Percentiles rank a stretch among this genome's conserved stretches.
These are phyloP conservation scores for Parietaria judaica DNA, from an alignment of 306 rosid species.

Conservation along the genomic window DNA sequence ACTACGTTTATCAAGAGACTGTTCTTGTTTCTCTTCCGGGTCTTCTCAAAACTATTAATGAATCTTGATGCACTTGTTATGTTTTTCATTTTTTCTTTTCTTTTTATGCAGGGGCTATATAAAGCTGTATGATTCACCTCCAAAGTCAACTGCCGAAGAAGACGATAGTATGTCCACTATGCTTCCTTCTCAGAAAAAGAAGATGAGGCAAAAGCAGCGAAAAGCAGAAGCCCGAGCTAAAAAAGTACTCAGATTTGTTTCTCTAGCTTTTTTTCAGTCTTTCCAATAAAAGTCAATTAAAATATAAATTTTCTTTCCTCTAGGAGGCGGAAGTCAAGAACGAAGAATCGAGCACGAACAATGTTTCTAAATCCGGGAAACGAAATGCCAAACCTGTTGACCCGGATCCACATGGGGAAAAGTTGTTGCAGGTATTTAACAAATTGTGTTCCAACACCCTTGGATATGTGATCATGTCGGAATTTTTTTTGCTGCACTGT, in stretches of 20 bases:
- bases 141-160: constrained; percentile 67
- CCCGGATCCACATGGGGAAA: constrained; percentile 87
- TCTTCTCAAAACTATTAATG: too few relatives aligned
- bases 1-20: too few relatives aligned
- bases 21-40: too few relatives aligned
- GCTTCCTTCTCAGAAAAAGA: constrained; percentile 95
- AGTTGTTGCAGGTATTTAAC: constrained; percentile 73
- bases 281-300: constrained; percentile 14
- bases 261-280: constrained; percentile 17
- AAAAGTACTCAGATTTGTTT: constrained; percentile 46
- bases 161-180: constrained; percentile 71
- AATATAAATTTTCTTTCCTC: constrained; percentile 17
- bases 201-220: constrained; percentile 87
- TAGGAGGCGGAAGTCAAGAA: constrained; percentile 93
- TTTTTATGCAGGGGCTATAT: constrained; percentile 71
- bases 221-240: constrained; percentile 95
- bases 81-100: neutral
- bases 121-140: constrained; percentile 78
- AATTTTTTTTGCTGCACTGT: neutral
- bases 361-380: constrained; percentile 74
- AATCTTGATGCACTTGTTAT: neutral
- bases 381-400: constrained; percentile 82
- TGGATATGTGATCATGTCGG: neutral
- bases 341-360: constrained; percentile 57
- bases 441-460: neutral